Conservation (phyloP, 495 filamentous ascomycete species). For the Penicillium fimorum region DNA sequence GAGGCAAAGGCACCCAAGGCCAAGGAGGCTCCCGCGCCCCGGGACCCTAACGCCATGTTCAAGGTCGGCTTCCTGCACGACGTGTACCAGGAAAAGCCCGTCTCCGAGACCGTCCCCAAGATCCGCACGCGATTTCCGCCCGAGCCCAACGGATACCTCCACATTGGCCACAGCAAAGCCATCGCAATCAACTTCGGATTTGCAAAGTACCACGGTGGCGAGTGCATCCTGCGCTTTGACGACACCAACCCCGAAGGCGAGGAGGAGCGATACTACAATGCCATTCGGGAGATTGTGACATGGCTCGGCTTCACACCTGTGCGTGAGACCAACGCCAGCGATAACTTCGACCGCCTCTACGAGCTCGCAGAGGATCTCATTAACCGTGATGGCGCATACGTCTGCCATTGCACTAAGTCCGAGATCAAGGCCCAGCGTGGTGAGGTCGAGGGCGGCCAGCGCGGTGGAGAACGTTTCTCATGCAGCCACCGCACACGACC, state of each 20-base stretch:
- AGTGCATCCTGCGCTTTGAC: conserved; percentile 68
- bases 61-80: conserved; percentile 77
- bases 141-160: conserved; percentile 74
- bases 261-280: conserved; percentile 72
- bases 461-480: conserved; percentile 69
- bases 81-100: conserved; percentile 73
- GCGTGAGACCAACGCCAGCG: conserved; percentile 74
- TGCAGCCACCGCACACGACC: conserved; percentile 76
- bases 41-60: conserved; percentile 75
- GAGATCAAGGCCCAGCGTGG: conserved; percentile 86
- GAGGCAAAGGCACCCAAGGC: conserved; percentile 37
- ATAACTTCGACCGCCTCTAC: conserved; percentile 86
- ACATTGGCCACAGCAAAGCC: conserved; percentile 94
- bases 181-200: conserved; percentile 97
- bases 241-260: conserved; percentile 86
- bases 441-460: conserved; percentile 62
- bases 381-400: conserved; percentile 67
- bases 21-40: conserved; percentile 33
- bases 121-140: conserved; percentile 80
- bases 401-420: conserved; percentile 68
- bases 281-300: conserved; percentile 73
- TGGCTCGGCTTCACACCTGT: conserved; percentile 82
- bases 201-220: conserved; percentile 78
- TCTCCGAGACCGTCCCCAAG: conserved; percentile 53
- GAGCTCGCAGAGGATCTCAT: conserved; percentile 87